A percentile compares a stretch with the other conserved stretches of the same genome.
Evolutionary conservation across 164 flowering plant genomes (phyloP).

Genomic region (Umbilicus rupestris): DNA sequence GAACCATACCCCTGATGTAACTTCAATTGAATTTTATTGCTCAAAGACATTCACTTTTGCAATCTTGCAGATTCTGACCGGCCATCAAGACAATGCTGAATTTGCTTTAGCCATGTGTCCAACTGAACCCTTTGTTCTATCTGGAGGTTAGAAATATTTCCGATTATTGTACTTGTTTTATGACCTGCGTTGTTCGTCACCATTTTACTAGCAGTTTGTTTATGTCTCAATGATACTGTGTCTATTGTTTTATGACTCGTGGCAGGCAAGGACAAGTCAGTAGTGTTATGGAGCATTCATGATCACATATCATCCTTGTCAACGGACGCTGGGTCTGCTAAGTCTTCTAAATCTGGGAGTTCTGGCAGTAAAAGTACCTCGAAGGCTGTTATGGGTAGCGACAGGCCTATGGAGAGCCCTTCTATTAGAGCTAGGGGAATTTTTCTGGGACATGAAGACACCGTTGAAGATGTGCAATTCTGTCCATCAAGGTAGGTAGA

Average conservation of each 20-base stretch:
- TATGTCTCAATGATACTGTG: not conserved
- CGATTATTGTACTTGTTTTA: not conserved
- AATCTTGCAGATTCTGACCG: constrained; percentile 70
- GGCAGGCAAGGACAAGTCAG: constrained; percentile 87
- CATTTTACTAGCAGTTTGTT: not conserved
- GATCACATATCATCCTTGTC: constrained; percentile 72
- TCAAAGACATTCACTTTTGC: not conserved
- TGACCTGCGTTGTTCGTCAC: not conserved
- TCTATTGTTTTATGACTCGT: constrained; percentile 2
- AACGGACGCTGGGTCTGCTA: constrained; percentile 32
- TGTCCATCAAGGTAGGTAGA: constrained; percentile 79
- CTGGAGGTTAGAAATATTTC: constrained; percentile 59
- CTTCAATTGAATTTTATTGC: not conserved
- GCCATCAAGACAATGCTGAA: constrained; percentile 92
- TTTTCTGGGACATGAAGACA: constrained; percentile 76
- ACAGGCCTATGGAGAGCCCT: constrained; percentile 41
- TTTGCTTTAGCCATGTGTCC: constrained; percentile 98
- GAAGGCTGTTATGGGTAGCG: constrained; percentile 31
- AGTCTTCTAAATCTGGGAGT: constrained; percentile 8
- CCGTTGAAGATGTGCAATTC: constrained; percentile 97
- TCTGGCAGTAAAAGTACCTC: constrained; percentile 32
- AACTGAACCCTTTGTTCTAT: constrained; percentile 81
- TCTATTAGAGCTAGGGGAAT: constrained; percentile 69
- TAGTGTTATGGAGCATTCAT: constrained; percentile 89
- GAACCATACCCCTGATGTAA: not conserved